Percentiles rank a stretch among this genome's conserved stretches.
Evolutionary conservation across 495 filamentous ascomycete genomes (phyloP).

Genomic region (Podospora pseudoanserina): DNA sequence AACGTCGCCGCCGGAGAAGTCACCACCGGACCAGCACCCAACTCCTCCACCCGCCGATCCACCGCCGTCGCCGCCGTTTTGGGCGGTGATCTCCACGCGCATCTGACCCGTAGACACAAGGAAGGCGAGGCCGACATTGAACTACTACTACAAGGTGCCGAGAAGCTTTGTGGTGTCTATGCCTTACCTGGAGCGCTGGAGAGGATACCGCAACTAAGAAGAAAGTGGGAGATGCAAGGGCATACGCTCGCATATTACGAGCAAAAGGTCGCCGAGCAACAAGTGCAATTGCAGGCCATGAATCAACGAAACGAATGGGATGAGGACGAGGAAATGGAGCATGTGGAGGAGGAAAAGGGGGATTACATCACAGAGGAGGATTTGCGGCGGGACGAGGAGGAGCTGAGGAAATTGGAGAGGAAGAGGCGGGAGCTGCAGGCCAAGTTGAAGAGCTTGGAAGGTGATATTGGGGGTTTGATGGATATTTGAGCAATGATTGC

Average conservation of each 20-base stretch:
- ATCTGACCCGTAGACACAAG: slow-evolving; percentile 56
- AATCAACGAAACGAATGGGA: slow-evolving; percentile 55
- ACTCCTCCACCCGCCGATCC: slow-evolving; percentile 53
- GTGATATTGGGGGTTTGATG: slow-evolving; percentile 66
- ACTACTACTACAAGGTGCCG: slow-evolving; percentile 77
- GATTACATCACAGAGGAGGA: slow-evolving; percentile 68
- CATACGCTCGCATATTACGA: slow-evolving; percentile 78
- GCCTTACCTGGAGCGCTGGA: slow-evolving; percentile 78
- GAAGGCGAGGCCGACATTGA: slow-evolving; percentile 67
- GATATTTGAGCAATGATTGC: slow-evolving; percentile 29
- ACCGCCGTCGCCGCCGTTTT: slow-evolving; percentile 88
- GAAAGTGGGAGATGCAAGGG: slow-evolving; percentile 66
- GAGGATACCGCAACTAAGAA: slow-evolving; percentile 66
- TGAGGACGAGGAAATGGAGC: slow-evolving; percentile 31
- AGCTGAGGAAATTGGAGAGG: slow-evolving; percentile 70
- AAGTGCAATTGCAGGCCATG: slow-evolving; percentile 66
- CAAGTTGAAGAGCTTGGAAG: slow-evolving; percentile 74
- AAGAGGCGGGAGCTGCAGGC: slow-evolving; percentile 75
- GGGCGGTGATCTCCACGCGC: slow-evolving; percentile 80
- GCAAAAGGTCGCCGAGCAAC: slow-evolving; percentile 70
- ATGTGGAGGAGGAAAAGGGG: slow-evolving; percentile 33
- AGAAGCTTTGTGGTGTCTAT: slow-evolving; percentile 88
- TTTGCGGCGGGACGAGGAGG: slow-evolving; percentile 69
- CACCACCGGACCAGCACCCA: slow-evolving; percentile 45
- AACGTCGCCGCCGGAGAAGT: slow-evolving; percentile 53